Evolutionary conservation across 345 rosid species (phyloP), one percentile per base, ranked within the genome.

Genomic region (Leavenworthia alabamica): DNA sequence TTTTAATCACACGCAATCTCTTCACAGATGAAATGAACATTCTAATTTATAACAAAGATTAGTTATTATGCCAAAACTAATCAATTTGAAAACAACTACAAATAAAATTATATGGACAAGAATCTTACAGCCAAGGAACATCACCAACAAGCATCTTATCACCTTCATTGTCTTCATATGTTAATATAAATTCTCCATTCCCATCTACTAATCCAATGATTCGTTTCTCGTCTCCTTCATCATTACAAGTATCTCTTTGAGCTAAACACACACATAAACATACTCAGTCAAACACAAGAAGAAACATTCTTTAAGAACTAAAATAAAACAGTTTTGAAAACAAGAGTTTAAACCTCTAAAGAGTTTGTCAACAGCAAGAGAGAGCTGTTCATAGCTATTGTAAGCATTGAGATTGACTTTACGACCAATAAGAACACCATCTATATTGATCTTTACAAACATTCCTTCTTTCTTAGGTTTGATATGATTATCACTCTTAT

Each of bases 71-170:
- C 39, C 28, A 26, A 19, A 0, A 33, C 17, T 19, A 33, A 33
- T 26, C 63, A 36, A 35, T 26, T 45, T 55, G 46, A 47, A 36
- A 16, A 33, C 20, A 4, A 31, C 42, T 3, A 54, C 26, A 32
- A 47, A 28, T 1, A 53, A n/a, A n/a, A n/a, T n/a, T n/a, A 33
- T 37, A 28, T 0, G 56, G 63, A 67, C 56, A 68, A 64, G 79
- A 79, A 70, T 83, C 96, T 84, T 86, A 94, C 99, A 77, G 82
- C 99, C 99, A 94, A 20, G 99, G 99, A 78, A 90, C 99, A 94
- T 94, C 99, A 62, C 97, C 99, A 76, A 84, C 97, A 64, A 94
- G 99, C 96, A 94, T 86, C 82, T 85, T 88, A 93, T 94, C 99
- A 24, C 97, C 97, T 82, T 94, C 99, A 28, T 83, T 82, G 77